Conservation (phyloP, 306 rosid genomes). For the Acacia crassicarpa region DNA sequence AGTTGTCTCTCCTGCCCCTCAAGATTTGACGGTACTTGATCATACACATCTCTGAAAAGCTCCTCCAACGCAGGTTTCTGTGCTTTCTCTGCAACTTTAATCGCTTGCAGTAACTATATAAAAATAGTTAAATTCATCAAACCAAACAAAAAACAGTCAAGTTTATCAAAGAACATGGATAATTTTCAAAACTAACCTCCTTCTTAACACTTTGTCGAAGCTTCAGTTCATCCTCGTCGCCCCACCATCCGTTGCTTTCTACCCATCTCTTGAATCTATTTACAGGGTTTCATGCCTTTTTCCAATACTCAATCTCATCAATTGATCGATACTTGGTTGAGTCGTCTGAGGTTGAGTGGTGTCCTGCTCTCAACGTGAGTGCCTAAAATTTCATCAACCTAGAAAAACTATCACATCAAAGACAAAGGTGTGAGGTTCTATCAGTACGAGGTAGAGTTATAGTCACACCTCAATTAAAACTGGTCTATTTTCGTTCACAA, state of each 20-base stretch:
- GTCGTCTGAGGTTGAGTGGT: conserved; percentile 83
- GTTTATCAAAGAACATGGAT: background rate
- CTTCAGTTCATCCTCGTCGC: conserved; percentile 45
- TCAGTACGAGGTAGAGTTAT: conserved; percentile 6
- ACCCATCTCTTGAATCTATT: conserved; percentile 67
- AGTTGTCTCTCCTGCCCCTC: conserved; percentile 55
- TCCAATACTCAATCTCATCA: conserved; percentile 73
- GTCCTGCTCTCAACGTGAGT: conserved; percentile 76
- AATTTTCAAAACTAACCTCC: conserved; percentile 42
- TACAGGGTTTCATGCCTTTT: conserved; percentile 55
- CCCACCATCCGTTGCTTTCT: conserved; percentile 62
- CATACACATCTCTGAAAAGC: conserved; percentile 63
- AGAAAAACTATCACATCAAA: background rate
- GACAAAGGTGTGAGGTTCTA: background rate
- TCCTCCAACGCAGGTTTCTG: conserved; percentile 62
- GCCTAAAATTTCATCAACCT: conserved; percentile 43
- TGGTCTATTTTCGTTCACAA: conserved; percentile 59
- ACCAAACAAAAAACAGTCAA: background rate
- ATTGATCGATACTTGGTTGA: conserved; percentile 62
- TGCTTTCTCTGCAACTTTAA: conserved; percentile 65
- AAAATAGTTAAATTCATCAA: conserved; percentile 7
- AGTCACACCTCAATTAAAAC: conserved; percentile 59
- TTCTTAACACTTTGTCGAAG: conserved; percentile 55
- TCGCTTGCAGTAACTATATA: conserved; percentile 54
- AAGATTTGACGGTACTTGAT: conserved; percentile 57